Evolutionary conservation across 768 basidiomycete species (phyloP), one percentile per base, ranked within the genome.

Genomic region (Termitomyces sp.): DNA sequence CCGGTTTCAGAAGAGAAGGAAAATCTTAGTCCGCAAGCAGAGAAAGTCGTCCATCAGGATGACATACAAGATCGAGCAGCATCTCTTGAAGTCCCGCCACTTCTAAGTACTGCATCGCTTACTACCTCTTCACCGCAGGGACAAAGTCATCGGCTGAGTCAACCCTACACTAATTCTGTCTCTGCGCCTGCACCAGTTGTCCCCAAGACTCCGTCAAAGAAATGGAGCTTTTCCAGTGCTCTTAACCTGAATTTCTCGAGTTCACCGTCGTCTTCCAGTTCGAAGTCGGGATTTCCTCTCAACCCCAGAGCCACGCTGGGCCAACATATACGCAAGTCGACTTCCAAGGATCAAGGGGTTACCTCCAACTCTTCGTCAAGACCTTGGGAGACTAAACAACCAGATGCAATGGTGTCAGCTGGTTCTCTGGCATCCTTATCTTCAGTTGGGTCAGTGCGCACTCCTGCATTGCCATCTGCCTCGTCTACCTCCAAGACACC

Each of bases 141-240:
- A 37, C 68, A 71, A 52, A 61, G 51, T 40, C 74, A 64, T 63
- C 70, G 71, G 54, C 71, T 73, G 53, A 73, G 71, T 55, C 72
- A 77, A 51, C 74, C 76, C 51, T 70, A 72, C 55, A 62, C 65
- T 63, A 66, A 61, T 64, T 74, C 71, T 60, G 71, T 66, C 61
- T 72, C 75, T 30, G 78, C 82, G 55, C 70, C 77, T 53, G 60
- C 64, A 14, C 76, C 84, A 40, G 64, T 73, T 15, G 73, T 78
- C 42, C 73, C 78, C 50, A 90, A 89, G 73, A 88, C 89, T 2
- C 91, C 92, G 34, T 91, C 89, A n/a, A 94, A 93, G 80, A 95
- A 95, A 70, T 95, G 93, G 93, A 94, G 92, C 66, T 89, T 95
- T 68, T 88, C 90, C n/a, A 87, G 80, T 59, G 90, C 88, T 22